Conservation (phyloP, 139 green algal species). For the Yamagishiella unicocca region DNA sequence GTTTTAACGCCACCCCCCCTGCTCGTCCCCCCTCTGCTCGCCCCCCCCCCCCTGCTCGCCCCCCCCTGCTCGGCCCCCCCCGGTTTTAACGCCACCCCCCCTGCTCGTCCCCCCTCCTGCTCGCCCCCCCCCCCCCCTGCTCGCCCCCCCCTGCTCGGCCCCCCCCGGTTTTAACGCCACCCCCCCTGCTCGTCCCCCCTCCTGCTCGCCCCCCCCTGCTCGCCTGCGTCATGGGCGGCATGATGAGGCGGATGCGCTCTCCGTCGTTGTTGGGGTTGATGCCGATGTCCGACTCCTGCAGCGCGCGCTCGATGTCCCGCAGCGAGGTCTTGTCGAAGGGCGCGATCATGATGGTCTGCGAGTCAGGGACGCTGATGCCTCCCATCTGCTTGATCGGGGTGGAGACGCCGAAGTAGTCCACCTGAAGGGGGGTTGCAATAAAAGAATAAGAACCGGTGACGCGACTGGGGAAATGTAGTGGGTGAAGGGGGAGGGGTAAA, state of each 20-base stretch:
- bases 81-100: too few relatives aligned
- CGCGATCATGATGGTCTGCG: slow-evolving; percentile 85
- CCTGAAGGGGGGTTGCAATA: slow-evolving; percentile 66
- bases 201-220: not conserved
- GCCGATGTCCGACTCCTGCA: slow-evolving; percentile 88
- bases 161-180: not conserved
- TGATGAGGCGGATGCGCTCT: slow-evolving; percentile 90
- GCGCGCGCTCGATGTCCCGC: slow-evolving; percentile 82
- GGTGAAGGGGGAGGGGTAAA: not conserved
- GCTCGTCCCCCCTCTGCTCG: not conserved
- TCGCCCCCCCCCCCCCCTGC: too few relatives aligned
- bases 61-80: not conserved
- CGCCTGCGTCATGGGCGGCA: slow-evolving; percentile 93
- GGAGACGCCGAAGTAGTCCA: slow-evolving; percentile 93
- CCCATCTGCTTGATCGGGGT: slow-evolving; percentile 92
- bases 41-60: not conserved
- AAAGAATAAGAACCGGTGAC: too few relatives aligned
- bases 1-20: too few relatives aligned
- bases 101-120: too few relatives aligned
- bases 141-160: too few relatives aligned
- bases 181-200: too few relatives aligned
- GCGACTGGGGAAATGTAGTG: not conserved
- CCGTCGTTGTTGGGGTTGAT: slow-evolving; percentile 97
- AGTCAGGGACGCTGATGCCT: slow-evolving; percentile 87
- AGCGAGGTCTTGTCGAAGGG: slow-evolving; percentile 91